phyloP scores from a whole-genome alignment of 306 rosid species.

The Prunus mume region DNA sequence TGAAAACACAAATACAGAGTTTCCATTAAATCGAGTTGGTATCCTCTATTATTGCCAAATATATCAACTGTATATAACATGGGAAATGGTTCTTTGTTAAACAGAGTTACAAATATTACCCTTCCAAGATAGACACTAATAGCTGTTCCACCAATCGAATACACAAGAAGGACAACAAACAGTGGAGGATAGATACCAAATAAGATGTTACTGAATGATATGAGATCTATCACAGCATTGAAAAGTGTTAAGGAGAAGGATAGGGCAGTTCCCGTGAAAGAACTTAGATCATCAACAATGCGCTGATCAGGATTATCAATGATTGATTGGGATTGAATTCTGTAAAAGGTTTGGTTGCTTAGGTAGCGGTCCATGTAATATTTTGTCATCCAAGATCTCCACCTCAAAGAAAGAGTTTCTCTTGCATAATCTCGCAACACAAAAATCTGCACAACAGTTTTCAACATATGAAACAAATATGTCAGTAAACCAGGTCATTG shows the following conservation, averaged over 20 bases:
- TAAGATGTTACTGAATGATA: constrained; percentile 90
- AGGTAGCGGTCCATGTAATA: constrained; percentile 89
- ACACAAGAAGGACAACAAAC: constrained; percentile 73
- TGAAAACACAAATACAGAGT: constrained; percentile 27
- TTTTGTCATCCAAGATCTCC: constrained; percentile 99
- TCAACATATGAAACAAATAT: constrained; percentile 24
- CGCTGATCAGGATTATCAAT: constrained; percentile 97
- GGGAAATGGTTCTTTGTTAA: neutral
- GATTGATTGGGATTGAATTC: constrained; percentile 89
- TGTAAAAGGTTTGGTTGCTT: constrained; percentile 78
- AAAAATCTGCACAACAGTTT: constrained; percentile 57
- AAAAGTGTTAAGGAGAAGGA: constrained; percentile 75
- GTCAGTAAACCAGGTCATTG: constrained; percentile 11
- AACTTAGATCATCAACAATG: constrained; percentile 89
- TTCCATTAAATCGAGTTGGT: constrained; percentile 13
- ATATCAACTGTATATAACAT: constrained; percentile 1
- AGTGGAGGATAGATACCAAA: constrained; percentile 93
- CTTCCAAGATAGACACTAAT: constrained; percentile 82
- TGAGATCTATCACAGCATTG: constrained; percentile 81
- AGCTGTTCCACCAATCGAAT: constrained; percentile 93
- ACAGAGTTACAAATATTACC: constrained; percentile 39
- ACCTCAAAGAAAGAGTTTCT: constrained; percentile 85
- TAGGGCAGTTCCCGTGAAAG: constrained; percentile 87
- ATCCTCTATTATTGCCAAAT: neutral
- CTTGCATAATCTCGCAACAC: constrained; percentile 89